Conservation (phyloP, 2,329 filamentous ascomycete species). For the Thielaviopsis musarum region DNA sequence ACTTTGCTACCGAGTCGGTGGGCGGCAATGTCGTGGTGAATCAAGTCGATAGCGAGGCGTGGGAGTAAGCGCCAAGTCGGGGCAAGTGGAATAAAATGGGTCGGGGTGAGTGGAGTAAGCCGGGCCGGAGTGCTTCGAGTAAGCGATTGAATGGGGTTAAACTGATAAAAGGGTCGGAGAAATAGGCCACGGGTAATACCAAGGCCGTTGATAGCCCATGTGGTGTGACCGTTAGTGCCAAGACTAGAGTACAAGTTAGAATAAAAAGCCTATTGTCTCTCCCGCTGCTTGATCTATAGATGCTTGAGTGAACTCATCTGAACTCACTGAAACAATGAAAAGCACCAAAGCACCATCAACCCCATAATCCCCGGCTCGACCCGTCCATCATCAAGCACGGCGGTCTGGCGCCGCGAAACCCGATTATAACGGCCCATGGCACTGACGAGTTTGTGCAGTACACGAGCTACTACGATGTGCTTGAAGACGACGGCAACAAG, state of each 20-base stretch:
- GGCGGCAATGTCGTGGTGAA: conserved; percentile 14
- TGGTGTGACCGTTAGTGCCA: no score
- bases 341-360: conserved; percentile 10
- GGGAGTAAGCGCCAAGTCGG: neutral
- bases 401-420: conserved; percentile 18
- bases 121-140: no score
- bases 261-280: no score
- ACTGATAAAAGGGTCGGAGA: no score
- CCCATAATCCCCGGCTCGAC: conserved; percentile 20
- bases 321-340: neutral
- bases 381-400: conserved; percentile 18
- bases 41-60: conserved; percentile 6
- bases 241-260: no score
- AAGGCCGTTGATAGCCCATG: no score
- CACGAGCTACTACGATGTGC: conserved; percentile 16
- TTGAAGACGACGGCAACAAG: conserved; percentile 14
- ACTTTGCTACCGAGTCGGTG: conserved; percentile 25
- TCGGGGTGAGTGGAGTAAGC: no score
- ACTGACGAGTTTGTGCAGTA: conserved; percentile 15
- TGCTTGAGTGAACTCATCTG: neutral
- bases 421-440: conserved; percentile 18
- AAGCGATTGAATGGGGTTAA: no score
- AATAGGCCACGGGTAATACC: no score
- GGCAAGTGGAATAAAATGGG: no score
- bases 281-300: no score